These are phyloP conservation scores for Suillus sp. DNA, from an alignment of 768 basidiomycete species.

Conservation along the genomic window DNA sequence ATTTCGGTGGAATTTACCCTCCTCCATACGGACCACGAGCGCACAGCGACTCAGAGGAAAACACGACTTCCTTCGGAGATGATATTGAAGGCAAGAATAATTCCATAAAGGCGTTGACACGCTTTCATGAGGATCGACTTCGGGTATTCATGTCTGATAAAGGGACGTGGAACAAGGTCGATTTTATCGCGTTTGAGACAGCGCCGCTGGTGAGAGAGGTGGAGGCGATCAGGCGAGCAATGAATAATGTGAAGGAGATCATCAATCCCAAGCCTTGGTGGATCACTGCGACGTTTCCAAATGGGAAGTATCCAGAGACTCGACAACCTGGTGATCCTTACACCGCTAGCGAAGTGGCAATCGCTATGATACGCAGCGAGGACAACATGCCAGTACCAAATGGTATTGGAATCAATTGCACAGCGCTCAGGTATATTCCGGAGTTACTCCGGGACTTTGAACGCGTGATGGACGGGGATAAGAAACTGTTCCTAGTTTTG, in stretches of 20 bases:
- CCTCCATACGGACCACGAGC: conserved; percentile 69
- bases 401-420: conserved; percentile 79
- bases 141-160: conserved; percentile 50
- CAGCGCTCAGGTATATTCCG: conserved; percentile 47
- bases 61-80: conserved; percentile 46
- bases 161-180: conserved; percentile 55
- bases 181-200: conserved; percentile 78
- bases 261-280: conserved; percentile 63
- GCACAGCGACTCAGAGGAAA: conserved; percentile 36
- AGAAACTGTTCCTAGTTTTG: conserved; percentile 56
- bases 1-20: conserved; percentile 76
- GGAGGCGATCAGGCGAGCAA: conserved; percentile 60
- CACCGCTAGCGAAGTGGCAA: conserved; percentile 44
- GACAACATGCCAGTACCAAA: conserved; percentile 39
- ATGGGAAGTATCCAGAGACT: conserved; percentile 48
- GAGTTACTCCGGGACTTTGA: conserved; percentile 42
- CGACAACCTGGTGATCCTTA: conserved; percentile 25
- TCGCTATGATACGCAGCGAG: conserved; percentile 37
- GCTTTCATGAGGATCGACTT: conserved; percentile 68
- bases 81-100: conserved; percentile 34
- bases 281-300: conserved; percentile 67
- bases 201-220: conserved; percentile 69
- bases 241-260: conserved; percentile 5
- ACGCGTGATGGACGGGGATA: conserved; percentile 15
- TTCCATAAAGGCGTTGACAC: conserved; percentile 53